phyloP scores from a whole-genome alignment of 176 grass and related monocot genomes.

The Tillandsia leiboldiana region DNA sequence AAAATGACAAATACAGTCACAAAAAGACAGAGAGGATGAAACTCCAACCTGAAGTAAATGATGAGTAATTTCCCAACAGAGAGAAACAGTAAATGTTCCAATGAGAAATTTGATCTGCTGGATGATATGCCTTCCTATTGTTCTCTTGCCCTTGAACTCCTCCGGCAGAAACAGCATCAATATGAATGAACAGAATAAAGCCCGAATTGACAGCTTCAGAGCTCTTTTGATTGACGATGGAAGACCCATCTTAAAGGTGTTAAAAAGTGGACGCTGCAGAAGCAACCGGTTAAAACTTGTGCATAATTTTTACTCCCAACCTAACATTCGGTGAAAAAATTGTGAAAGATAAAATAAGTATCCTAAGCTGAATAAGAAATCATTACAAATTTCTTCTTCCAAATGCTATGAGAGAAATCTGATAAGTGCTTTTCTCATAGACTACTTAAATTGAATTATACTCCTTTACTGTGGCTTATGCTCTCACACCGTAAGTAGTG shows the following conservation, averaged over 20 bases:
- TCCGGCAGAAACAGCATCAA: slow-evolving; percentile 40
- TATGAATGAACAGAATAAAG: slow-evolving; percentile 37
- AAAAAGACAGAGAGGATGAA: neutral
- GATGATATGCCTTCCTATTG: slow-evolving; percentile 38
- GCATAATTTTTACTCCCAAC: neutral
- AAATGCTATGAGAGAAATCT: neutral
- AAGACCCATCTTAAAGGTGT: slow-evolving; percentile 84
- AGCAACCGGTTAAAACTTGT: slow-evolving; percentile 12
- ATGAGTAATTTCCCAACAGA: slow-evolving; percentile 87
- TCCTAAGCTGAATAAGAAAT: neutral
- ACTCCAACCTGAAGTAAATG: slow-evolving; percentile 77
- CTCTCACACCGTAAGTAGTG: neutral
- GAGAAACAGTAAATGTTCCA: slow-evolving; percentile 33
- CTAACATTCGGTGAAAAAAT: neutral
- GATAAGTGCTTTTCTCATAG: neutral
- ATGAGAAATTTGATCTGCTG: slow-evolving; percentile 51
- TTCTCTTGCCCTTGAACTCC: slow-evolving; percentile 46
- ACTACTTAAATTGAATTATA: neutral
- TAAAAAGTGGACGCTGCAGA: slow-evolving; percentile 80
- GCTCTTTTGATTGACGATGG: slow-evolving; percentile 52
- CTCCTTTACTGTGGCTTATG: neutral
- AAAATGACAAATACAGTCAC: neutral
- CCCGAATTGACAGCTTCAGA: slow-evolving; percentile 56
- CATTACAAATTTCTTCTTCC: neutral
- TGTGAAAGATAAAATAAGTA: neutral